Conservation (phyloP, 805 yeast genomes). For the Kluyveromyces wickerhamii region DNA sequence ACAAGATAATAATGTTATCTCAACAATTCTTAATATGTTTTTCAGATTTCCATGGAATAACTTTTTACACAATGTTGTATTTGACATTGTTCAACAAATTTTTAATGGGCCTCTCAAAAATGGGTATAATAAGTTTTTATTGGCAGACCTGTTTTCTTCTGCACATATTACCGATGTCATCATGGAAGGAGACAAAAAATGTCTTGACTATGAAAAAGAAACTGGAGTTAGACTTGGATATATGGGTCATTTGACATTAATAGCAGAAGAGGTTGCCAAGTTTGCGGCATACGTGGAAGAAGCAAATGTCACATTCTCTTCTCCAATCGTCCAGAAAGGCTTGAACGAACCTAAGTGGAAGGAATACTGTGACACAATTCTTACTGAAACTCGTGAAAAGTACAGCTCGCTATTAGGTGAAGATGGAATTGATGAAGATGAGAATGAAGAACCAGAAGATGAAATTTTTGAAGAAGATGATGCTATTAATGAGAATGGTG, state of each 20-base stretch:
- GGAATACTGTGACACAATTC: constrained; percentile 69
- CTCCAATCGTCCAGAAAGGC: constrained; percentile 19
- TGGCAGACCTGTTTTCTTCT: constrained; percentile 53
- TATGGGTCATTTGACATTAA: constrained; percentile 90
- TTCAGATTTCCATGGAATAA: constrained; percentile 76
- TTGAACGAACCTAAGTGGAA: constrained; percentile 48
- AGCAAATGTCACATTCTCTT: constrained; percentile 23
- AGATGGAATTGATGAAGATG: constrained; percentile 38
- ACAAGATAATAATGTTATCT: constrained; percentile 53
- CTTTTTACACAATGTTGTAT: constrained; percentile 77
- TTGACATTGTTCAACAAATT: constrained; percentile 75
- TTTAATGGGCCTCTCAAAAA: constrained; percentile 66
- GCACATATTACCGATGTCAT: constrained; percentile 54
- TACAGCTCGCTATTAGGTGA: constrained; percentile 93
- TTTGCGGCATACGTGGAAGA: constrained; percentile 45
- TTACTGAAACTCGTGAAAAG: constrained; percentile 85
- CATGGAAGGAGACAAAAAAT: constrained; percentile 54
- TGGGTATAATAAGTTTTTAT: constrained; percentile 62
- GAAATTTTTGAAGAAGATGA: constrained; percentile 13
- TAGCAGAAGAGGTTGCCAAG: constrained; percentile 94
- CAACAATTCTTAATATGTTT: constrained; percentile 57
- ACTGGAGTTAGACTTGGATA: constrained; percentile 77
- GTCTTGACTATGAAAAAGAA: constrained; percentile 51
- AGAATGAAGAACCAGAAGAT: constrained; percentile 20
- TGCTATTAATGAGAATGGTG: constrained; percentile 1